These are phyloP conservation scores for Beta corolliflora DNA, from an alignment of 179 eudicot species.

Conservation along the genomic window DNA sequence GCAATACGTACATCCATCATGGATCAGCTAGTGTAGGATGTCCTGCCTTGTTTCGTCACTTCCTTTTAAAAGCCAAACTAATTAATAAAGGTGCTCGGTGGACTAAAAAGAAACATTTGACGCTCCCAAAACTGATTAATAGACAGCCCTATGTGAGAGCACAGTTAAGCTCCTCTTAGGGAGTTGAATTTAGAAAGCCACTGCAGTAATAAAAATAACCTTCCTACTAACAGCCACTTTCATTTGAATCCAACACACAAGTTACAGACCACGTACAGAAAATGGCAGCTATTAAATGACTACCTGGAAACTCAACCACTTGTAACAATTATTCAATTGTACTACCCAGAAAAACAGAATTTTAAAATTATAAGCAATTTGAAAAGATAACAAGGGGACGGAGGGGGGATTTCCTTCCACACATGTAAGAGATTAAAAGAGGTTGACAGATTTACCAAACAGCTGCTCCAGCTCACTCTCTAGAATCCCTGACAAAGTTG, in stretches of 20 bases:
- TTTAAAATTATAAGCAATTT: not conserved
- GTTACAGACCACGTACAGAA: not conserved
- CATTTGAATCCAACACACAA: not conserved
- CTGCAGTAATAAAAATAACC: not conserved
- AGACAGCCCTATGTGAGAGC: too few species aligned
- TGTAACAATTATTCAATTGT: not conserved
- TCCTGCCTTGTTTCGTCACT: too few species aligned
- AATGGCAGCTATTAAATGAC: not conserved
- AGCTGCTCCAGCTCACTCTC: conserved; percentile 68
- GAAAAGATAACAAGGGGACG: too few species aligned
- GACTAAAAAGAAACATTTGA: too few species aligned
- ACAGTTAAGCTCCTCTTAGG: too few species aligned
- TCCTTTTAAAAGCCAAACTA: too few species aligned
- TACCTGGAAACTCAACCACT: not conserved
- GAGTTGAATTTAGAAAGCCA: not conserved
- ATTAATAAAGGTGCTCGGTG: too few species aligned
- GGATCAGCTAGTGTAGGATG: too few species aligned
- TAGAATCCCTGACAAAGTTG: conserved; percentile 40
- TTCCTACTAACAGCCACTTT: not conserved
- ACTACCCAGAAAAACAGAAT: not conserved
- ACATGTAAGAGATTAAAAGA: conserved; percentile 40
- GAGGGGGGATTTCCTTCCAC: conserved; percentile 31
- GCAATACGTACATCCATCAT: too few species aligned
- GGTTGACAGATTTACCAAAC: conserved; percentile 59
- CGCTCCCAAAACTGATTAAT: too few species aligned